A percentile compares a stretch with the other conserved stretches of the same genome.
Conservation (phyloP, 805 yeast species). For the Yamadazyma kitorensis region DNA sequence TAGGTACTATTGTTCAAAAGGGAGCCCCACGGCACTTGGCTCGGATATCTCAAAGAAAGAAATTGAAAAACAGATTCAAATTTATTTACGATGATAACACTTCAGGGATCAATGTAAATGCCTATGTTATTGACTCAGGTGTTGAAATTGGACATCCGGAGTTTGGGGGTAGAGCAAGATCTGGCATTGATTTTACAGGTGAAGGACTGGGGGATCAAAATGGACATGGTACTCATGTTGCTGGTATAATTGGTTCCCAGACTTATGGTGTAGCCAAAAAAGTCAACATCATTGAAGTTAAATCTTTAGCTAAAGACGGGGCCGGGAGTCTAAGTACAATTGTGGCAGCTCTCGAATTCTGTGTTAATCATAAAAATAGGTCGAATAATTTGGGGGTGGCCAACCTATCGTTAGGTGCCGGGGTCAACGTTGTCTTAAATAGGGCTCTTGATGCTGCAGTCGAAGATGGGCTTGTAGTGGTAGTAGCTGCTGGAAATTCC, state of each 20-base stretch:
- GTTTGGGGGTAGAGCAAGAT: conserved; percentile 57
- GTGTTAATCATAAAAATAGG: conserved; percentile 53
- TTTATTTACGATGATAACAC: conserved; percentile 48
- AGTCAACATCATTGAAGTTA: conserved; percentile 64
- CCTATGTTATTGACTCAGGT: conserved; percentile 86
- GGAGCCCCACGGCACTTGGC: conserved; percentile 66
- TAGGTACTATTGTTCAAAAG: conserved; percentile 41
- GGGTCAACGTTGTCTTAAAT: conserved; percentile 62
- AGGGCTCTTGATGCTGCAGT: conserved; percentile 75
- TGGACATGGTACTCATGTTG: conserved; percentile 60
- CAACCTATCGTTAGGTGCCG: conserved; percentile 79
- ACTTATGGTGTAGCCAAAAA: conserved; percentile 55
- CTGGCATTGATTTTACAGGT: conserved; percentile 61
- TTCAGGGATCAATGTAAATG: conserved; percentile 62
- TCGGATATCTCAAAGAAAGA: conserved; percentile 52
- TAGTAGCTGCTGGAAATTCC: conserved; percentile 86
- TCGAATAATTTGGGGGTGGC: conserved; percentile 52
- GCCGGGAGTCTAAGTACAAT: conserved; percentile 68
- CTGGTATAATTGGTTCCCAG: conserved; percentile 51
- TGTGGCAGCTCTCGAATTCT: conserved; percentile 63
- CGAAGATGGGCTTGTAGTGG: conserved; percentile 66
- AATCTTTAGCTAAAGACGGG: conserved; percentile 67
- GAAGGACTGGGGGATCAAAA: conserved; percentile 54
- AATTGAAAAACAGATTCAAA: conserved; percentile 21
- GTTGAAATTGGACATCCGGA: conserved; percentile 58